Percentiles rank a stretch among this genome's conserved stretches.
Conservation (phyloP, 2,329 filamentous ascomycete species). For the Bipolaris sorokiniana region DNA sequence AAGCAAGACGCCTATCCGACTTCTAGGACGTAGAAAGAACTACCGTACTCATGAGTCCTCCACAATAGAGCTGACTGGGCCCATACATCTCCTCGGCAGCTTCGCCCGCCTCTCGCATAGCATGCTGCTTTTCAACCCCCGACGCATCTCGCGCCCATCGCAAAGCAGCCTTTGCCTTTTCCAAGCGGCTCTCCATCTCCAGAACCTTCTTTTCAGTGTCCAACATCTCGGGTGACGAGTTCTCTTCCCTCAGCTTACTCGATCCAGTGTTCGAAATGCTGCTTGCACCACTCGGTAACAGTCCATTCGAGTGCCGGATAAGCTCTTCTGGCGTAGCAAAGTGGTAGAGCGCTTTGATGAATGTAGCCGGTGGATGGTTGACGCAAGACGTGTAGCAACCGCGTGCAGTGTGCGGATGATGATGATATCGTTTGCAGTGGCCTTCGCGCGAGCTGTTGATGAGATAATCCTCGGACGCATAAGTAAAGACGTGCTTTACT, state of each 20-base stretch:
- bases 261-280: not conserved
- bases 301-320: not conserved
- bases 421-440: slow-evolving; percentile 4
- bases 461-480: not conserved
- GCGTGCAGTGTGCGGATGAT: not conserved
- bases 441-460: not conserved
- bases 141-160: not conserved
- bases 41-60: not conserved
- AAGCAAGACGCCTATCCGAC: not conserved
- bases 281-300: not conserved
- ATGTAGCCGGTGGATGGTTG: not conserved
- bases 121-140: not conserved
- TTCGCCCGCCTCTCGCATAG: not conserved
- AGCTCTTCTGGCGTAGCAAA: not conserved
- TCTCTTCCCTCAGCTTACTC: not conserved
- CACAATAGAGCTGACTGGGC: not conserved
- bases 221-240: slow-evolving; percentile 5
- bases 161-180: slow-evolving; percentile 6
- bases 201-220: slow-evolving; percentile 11
- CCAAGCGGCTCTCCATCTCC: slow-evolving; percentile 9
- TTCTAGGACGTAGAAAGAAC: not conserved
- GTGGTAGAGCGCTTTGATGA: slow-evolving; percentile 1
- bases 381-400: not conserved
- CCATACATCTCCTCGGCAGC: not conserved
- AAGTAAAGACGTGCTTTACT: not conserved